Conservation (phyloP, 495 filamentous ascomycete genomes). For the Penicillium cataractarum region DNA sequence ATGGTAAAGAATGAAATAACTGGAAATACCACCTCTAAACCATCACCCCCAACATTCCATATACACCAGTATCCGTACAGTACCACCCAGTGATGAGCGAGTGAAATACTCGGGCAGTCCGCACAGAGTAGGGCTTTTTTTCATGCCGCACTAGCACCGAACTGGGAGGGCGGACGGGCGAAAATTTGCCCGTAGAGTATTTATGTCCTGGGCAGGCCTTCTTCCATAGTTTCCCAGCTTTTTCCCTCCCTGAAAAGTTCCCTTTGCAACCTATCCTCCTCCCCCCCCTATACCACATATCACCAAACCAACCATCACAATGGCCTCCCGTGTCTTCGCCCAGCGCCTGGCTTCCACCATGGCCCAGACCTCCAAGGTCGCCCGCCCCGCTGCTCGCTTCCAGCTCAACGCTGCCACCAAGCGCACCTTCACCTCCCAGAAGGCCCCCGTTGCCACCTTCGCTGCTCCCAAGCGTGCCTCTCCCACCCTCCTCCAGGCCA, state of each 20-base stretch:
- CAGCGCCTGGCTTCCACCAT: conserved; percentile 75
- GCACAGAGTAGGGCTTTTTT: conserved; percentile 46
- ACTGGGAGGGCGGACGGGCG: conserved; percentile 44
- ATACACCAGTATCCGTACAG: conserved; percentile 9
- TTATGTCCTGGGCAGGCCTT: conserved; percentile 42
- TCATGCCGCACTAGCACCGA: conserved; percentile 40
- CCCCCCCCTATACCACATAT: conserved; percentile 24
- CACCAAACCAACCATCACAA: conserved; percentile 56
- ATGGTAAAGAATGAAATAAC: conserved; percentile 19
- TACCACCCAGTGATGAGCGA: conserved; percentile 24
- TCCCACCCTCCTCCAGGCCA: conserved; percentile 61
- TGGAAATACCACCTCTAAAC: conserved; percentile 21
- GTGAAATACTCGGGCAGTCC: conserved; percentile 13
- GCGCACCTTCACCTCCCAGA: conserved; percentile 64
- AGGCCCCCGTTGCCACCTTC: conserved; percentile 49
- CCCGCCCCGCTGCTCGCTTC: conserved; percentile 67
- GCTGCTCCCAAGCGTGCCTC: conserved; percentile 68
- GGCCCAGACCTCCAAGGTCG: conserved; percentile 69
- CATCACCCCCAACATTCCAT: conserved; percentile 30
- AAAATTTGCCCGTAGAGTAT: conserved; percentile 53
- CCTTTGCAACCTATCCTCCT: conserved; percentile 23
- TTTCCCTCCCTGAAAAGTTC: conserved; percentile 46
- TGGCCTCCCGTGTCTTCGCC: conserved; percentile 74
- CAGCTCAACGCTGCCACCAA: conserved; percentile 64
- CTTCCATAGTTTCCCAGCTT: conserved; percentile 49